A percentile compares a stretch with the other conserved stretches of the same genome.
phyloP scores from a whole-genome alignment of 2,329 filamentous ascomycete genomes.

The Sarocladium oryzae region DNA sequence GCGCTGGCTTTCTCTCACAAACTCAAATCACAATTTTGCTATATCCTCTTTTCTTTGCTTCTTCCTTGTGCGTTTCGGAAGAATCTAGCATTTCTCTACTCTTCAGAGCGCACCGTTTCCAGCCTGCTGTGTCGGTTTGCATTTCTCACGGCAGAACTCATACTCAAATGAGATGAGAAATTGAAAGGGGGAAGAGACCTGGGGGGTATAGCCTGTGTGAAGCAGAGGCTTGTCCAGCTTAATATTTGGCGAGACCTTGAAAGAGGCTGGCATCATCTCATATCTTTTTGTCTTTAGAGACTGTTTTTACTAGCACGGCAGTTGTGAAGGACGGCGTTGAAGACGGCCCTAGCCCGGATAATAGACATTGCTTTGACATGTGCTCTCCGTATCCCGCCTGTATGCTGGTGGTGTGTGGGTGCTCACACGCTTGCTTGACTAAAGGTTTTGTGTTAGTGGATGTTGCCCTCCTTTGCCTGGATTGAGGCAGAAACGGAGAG shows the following conservation, averaged over 20 bases:
- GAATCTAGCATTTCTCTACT: background rate
- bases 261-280: constrained; percentile 1
- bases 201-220: background rate
- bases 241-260: constrained; percentile 6
- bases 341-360: background rate
- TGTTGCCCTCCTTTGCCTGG: too few species aligned
- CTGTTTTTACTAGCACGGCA: constrained; percentile 7
- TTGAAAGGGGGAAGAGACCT: too few species aligned
- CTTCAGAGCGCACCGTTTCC: background rate
- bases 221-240: constrained; percentile 2
- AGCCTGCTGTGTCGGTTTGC: background rate
- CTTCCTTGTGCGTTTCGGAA: background rate
- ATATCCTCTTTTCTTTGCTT: background rate
- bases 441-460: too few species aligned
- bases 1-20: background rate
- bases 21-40: background rate
- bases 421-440: too few species aligned
- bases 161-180: background rate
- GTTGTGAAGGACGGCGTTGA: background rate
- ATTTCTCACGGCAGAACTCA: background rate
- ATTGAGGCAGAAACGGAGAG: too few species aligned
- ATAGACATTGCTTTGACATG: constrained; percentile 6
- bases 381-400: background rate
- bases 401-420: too few species aligned
- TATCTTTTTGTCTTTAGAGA: constrained; percentile 10